These are phyloP conservation scores for Syncephalastrum racemosum DNA, from an alignment of 371 early-diverging fungal genomes.

Conservation along the genomic window DNA sequence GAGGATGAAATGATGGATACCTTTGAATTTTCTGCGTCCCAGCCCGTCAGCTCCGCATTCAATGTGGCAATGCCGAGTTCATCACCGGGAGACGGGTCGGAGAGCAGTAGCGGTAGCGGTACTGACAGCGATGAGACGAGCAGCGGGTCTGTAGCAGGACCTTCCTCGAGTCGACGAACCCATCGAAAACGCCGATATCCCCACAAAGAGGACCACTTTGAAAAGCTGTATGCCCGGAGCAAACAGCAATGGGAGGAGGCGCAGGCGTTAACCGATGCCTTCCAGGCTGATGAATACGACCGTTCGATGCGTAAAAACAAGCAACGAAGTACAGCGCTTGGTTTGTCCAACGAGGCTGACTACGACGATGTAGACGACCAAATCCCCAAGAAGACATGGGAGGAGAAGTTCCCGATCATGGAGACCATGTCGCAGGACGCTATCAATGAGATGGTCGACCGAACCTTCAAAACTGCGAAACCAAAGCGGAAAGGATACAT, in stretches of 20 bases:
- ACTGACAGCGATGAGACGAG: constrained; percentile 5
- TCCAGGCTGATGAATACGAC: constrained; percentile 3
- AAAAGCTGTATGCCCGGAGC: constrained; percentile 26
- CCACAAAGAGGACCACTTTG: constrained; percentile 39
- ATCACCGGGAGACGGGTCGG: constrained; percentile 23
- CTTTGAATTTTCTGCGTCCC: constrained; percentile 86
- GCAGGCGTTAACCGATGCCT: constrained; percentile 17
- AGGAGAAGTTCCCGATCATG: constrained; percentile 79
- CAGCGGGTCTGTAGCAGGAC: constrained; percentile 3
- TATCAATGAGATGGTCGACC: constrained; percentile 92
- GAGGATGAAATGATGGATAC: constrained; percentile 88
- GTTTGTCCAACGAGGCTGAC: neutral
- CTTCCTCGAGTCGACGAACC: constrained; percentile 5
- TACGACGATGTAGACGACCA: constrained; percentile 8
- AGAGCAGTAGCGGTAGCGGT: constrained; percentile 14
- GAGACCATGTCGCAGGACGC: constrained; percentile 92
- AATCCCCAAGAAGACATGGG: constrained; percentile 43
- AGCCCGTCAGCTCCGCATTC: constrained; percentile 93
- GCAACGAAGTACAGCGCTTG: constrained; percentile 8
- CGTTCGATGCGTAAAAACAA: constrained; percentile 16
- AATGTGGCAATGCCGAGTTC: constrained; percentile 74
- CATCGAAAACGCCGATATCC: constrained; percentile 25
- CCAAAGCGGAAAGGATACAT: constrained; percentile 65
- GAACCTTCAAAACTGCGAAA: constrained; percentile 71
- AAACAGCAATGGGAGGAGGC: constrained; percentile 21